Evolutionary conservation across 805 yeast genomes (phyloP).

Genomic region (Wickerhamiella kurtzmanii): DNA sequence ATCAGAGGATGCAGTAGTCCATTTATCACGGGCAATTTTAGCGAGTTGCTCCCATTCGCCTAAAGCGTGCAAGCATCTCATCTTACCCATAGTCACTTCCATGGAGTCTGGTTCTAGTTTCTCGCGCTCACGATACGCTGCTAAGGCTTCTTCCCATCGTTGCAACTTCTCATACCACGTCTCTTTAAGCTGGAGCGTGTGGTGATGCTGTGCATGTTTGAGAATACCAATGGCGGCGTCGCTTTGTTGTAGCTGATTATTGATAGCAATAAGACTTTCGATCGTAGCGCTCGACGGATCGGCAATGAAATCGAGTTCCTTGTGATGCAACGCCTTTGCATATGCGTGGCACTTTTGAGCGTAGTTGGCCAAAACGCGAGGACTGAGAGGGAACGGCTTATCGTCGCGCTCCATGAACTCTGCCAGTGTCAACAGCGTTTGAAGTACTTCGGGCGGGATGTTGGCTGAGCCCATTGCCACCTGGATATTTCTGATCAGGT

Average conservation of each 20-base stretch:
- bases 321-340: conserved; percentile 92
- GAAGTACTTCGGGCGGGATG: conserved; percentile 92
- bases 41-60: conserved; percentile 96
- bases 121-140: conserved; percentile 76
- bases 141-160: conserved; percentile 95
- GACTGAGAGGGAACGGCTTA: conserved; percentile 80
- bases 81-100: conserved; percentile 91
- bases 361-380: conserved; percentile 78
- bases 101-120: conserved; percentile 40
- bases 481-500: conserved; percentile 71
- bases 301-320: conserved; percentile 85
- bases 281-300: conserved; percentile 87
- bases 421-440: conserved; percentile 73
- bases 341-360: conserved; percentile 95
- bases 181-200: conserved; percentile 69
- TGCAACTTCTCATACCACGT: conserved; percentile 96
- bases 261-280: conserved; percentile 81
- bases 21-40: conserved; percentile 70
- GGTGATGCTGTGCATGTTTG: conserved; percentile 85
- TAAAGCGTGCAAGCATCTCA: conserved; percentile 95
- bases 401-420: conserved; percentile 98
- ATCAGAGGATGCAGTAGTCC: conserved; percentile 64
- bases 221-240: conserved; percentile 97
- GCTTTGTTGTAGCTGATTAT: conserved; percentile 87
- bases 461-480: conserved; percentile 79